phyloP scores from a whole-genome alignment of 2,329 filamentous ascomycete genomes.

The Aspergillus intermedius region DNA sequence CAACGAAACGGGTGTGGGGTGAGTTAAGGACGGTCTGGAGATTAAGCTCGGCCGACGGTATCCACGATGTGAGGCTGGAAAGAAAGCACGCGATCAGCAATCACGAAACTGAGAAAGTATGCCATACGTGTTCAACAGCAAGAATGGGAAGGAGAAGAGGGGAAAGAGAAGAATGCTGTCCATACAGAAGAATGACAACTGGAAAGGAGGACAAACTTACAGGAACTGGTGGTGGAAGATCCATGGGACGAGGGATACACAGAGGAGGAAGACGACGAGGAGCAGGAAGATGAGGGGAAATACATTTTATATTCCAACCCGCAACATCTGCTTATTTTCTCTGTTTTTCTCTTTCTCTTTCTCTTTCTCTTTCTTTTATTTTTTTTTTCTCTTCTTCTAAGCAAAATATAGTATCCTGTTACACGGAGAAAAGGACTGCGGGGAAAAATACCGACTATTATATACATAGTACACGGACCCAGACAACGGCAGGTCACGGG shows the following conservation, averaged over 20 bases:
- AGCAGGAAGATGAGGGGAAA: constrained; percentile 13
- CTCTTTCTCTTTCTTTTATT: not conserved
- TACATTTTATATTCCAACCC: constrained; percentile 5
- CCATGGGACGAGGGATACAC: constrained; percentile 15
- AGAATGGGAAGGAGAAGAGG: constrained; percentile 7
- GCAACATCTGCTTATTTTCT: not conserved
- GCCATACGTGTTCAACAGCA: constrained; percentile 21
- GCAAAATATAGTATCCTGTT: not conserved
- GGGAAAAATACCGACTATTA: not conserved
- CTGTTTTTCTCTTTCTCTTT: constrained; percentile 1
- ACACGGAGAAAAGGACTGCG: not conserved
- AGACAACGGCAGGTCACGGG: not conserved
- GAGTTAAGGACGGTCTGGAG: constrained; percentile 33
- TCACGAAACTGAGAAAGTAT: constrained; percentile 14
- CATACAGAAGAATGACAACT: not conserved
- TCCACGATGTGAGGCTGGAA: constrained; percentile 18
- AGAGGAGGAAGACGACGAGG: constrained; percentile 17
- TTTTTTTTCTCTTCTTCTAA: not conserved
- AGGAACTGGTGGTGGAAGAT: constrained; percentile 9
- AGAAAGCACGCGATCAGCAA: constrained; percentile 20
- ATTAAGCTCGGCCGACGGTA: constrained; percentile 33
- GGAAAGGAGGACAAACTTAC: constrained; percentile 5
- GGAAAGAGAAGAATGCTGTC: constrained; percentile 3
- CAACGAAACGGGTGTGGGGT: constrained; percentile 32
- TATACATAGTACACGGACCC: not conserved